These are phyloP conservation scores for Pythium insidiosum DNA, from an alignment of 352 stramenopile species.

Conservation along the genomic window DNA sequence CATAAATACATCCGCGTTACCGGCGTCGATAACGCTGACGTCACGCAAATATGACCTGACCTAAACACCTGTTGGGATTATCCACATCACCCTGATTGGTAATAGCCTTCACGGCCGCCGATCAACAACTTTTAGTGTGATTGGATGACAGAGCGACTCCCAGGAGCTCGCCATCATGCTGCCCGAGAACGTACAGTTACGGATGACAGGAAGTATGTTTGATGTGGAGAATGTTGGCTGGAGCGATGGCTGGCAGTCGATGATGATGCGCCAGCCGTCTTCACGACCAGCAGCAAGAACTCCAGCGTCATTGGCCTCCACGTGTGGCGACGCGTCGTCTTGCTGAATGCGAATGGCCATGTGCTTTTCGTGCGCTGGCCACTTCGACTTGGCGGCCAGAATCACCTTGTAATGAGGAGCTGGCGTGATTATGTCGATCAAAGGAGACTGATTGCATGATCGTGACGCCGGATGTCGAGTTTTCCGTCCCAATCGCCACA, in stretches of 20 bases:
- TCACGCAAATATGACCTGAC: too few species aligned
- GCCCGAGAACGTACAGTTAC: too few species aligned
- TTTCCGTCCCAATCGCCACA: constrained; percentile 4
- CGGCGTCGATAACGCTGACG: too few species aligned
- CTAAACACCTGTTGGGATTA: too few species aligned
- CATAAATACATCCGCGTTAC: too few species aligned
- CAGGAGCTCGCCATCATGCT: too few species aligned
- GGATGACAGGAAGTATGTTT: too few species aligned
- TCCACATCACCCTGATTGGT: too few species aligned
- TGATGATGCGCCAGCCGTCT: constrained; percentile 1
- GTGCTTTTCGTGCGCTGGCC: background rate
- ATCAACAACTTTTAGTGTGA: too few species aligned
- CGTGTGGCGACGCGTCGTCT: constrained; percentile 9
- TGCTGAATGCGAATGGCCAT: constrained; percentile 7
- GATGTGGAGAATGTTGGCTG: too few species aligned
- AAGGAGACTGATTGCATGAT: background rate
- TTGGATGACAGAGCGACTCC: too few species aligned
- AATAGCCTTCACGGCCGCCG: too few species aligned
- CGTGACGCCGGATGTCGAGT: background rate
- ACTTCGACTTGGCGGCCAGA: constrained; percentile 9
- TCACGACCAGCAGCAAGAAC: background rate
- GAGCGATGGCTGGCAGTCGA: constrained; percentile 3
- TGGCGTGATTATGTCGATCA: background rate
- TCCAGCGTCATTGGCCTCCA: background rate
- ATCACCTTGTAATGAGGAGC: constrained; percentile 2